Evolutionary conservation across 306 rosid species (phyloP).

Genomic region (Aeschynomene evenia): DNA sequence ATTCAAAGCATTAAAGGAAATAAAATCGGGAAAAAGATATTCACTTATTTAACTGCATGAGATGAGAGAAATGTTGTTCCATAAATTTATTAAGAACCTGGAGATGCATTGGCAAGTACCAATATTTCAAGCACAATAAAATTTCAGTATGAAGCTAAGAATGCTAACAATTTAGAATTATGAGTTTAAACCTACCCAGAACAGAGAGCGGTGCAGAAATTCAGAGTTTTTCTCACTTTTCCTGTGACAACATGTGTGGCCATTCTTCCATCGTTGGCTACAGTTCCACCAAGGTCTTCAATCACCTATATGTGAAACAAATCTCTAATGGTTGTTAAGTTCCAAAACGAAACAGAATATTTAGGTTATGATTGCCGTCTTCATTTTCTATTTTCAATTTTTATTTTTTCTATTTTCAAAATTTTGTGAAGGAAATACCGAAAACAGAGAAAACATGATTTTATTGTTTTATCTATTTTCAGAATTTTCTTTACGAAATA

Average conservation of each 20-base stretch:
- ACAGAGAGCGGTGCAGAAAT: slow-evolving; percentile 85
- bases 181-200: slow-evolving; percentile 76
- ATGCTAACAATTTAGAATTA: slow-evolving; percentile 16
- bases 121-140: slow-evolving; percentile 6
- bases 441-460: too few species aligned
- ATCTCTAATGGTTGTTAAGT: neutral
- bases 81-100: neutral
- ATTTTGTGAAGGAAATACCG: too few species aligned
- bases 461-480: too few species aligned
- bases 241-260: slow-evolving; percentile 88
- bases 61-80: neutral
- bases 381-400: too few species aligned
- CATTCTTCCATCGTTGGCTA: slow-evolving; percentile 57
- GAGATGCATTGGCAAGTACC: neutral
- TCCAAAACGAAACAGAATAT: neutral
- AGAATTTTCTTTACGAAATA: too few species aligned
- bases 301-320: slow-evolving; percentile 56
- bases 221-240: slow-evolving; percentile 77
- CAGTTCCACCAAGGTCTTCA: slow-evolving; percentile 76
- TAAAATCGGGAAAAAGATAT: neutral
- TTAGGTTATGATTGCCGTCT: too few species aligned
- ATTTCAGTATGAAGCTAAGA: slow-evolving; percentile 16
- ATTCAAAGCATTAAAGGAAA: neutral
- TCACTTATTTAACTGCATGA: neutral
- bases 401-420: too few species aligned